These are phyloP conservation scores for Jamesozyma piceae DNA, from an alignment of 805 yeast genomes.

Conservation along the genomic window DNA sequence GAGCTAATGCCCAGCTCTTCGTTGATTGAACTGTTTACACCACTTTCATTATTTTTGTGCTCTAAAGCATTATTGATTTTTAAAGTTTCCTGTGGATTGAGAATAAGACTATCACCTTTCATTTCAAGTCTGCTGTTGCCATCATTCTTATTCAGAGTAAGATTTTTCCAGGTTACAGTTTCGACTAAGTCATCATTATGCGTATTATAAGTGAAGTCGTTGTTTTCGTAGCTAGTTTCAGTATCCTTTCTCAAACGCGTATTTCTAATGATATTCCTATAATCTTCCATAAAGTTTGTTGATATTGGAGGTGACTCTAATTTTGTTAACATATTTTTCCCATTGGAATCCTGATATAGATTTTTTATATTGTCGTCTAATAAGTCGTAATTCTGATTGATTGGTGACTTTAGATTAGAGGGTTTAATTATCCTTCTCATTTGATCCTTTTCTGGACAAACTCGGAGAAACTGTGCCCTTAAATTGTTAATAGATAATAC, in stretches of 20 bases:
- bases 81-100: constrained; percentile 1
- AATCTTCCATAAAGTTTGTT: constrained; percentile 15
- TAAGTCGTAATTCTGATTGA: constrained; percentile 1
- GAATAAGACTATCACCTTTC: constrained; percentile 1
- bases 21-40: neutral
- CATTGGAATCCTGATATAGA: constrained; percentile 15
- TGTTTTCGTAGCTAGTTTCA: neutral
- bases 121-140: neutral
- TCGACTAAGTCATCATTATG: neutral
- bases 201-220: neutral
- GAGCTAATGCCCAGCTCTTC: neutral
- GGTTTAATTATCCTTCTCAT: constrained; percentile 26
- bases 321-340: constrained; percentile 12
- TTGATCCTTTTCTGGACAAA: constrained; percentile 25
- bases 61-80: neutral
- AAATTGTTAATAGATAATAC: constrained; percentile 20
- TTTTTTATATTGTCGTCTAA: constrained; percentile 11
- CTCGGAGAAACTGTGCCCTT: constrained; percentile 24
- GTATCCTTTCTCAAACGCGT: constrained; percentile 4
- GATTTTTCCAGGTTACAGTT: constrained; percentile 3
- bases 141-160: neutral
- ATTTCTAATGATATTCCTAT: constrained; percentile 2
- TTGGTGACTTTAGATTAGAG: constrained; percentile 6
- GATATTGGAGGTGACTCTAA: constrained; percentile 28
- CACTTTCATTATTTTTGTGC: neutral